Percentiles rank a stretch among this genome's conserved stretches.
phyloP scores from a whole-genome alignment of 1,139 yeast species.

The Sugiyamaella grinbergsii region DNA sequence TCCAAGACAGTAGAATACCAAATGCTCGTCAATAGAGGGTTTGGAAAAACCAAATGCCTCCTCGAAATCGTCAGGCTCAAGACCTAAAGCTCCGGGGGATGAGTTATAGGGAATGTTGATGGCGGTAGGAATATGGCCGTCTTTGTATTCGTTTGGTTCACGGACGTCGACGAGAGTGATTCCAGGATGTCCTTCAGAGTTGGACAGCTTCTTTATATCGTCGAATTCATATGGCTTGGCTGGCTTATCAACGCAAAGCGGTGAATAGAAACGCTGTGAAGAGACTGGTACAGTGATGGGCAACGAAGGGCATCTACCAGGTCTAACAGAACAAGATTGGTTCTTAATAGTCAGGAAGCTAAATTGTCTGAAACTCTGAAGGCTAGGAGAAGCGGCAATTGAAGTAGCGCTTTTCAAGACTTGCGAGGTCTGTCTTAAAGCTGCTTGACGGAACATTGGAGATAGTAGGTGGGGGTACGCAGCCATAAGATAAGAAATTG shows the following conservation, averaged over 20 bases:
- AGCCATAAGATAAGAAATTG: not conserved
- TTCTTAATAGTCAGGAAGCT: not conserved
- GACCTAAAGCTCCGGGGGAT: slow-evolving; percentile 90
- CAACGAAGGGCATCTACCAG: not conserved
- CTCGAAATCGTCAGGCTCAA: slow-evolving; percentile 74
- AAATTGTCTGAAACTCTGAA: slow-evolving; percentile 10
- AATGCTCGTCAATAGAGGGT: slow-evolving; percentile 68
- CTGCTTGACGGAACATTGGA: slow-evolving; percentile 1
- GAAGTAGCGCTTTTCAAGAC: slow-evolving; percentile 4
- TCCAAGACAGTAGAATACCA: slow-evolving; percentile 88
- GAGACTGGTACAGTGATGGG: not conserved
- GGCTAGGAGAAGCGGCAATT: slow-evolving; percentile 4
- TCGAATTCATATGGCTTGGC: slow-evolving; percentile 60
- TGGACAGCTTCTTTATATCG: slow-evolving; percentile 54
- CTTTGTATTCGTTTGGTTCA: slow-evolving; percentile 79
- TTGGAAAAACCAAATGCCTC: slow-evolving; percentile 82
- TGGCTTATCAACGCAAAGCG: slow-evolving; percentile 41
- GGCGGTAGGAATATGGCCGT: slow-evolving; percentile 77
- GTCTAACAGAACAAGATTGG: not conserved
- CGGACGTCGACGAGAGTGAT: slow-evolving; percentile 80
- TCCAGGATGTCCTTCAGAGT: slow-evolving; percentile 46
- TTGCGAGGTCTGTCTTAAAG: not conserved
- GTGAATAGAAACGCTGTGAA: slow-evolving; percentile 30
- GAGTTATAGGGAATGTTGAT: slow-evolving; percentile 87
- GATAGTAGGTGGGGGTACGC: slow-evolving; percentile 2